Conservation (phyloP, 2,329 filamentous ascomycete species). For the Pestalotiopsis sp. region DNA sequence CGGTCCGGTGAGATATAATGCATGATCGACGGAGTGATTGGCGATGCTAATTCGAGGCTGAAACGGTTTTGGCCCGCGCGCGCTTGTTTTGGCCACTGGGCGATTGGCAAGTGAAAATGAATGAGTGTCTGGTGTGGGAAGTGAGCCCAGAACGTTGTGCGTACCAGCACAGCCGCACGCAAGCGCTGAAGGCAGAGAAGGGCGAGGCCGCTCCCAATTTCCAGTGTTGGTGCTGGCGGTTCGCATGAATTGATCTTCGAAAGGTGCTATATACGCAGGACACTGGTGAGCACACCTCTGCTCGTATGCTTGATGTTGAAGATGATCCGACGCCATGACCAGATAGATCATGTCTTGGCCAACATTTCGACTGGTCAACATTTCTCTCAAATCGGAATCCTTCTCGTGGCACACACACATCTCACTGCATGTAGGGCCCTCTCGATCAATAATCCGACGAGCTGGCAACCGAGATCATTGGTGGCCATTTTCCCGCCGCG, state of each 20-base stretch:
- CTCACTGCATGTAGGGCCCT: background rate
- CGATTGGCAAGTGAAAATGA: background rate
- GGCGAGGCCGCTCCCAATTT: background rate
- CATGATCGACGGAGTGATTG: conserved; percentile 24
- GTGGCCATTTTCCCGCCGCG: conserved; percentile 5
- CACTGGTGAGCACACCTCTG: background rate
- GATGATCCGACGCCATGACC: background rate
- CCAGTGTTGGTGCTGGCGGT: background rate
- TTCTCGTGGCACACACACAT: background rate
- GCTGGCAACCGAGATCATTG: conserved; percentile 3
- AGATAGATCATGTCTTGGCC: background rate
- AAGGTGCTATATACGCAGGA: background rate
- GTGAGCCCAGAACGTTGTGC: background rate
- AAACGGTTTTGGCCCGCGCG: conserved; percentile 24
- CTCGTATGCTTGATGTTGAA: background rate
- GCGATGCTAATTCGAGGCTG: conserved; percentile 23
- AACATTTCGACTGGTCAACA: background rate
- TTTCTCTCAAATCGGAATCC: background rate
- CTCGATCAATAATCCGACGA: background rate
- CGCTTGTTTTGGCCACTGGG: conserved; percentile 3
- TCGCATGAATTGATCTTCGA: background rate
- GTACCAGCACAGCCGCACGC: background rate
- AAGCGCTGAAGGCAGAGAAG: background rate
- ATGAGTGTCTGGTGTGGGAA: background rate
- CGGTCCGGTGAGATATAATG: conserved; percentile 18